phyloP scores from a whole-genome alignment of 2,329 filamentous ascomycete species.

The Hymenoscyphus occultus region DNA sequence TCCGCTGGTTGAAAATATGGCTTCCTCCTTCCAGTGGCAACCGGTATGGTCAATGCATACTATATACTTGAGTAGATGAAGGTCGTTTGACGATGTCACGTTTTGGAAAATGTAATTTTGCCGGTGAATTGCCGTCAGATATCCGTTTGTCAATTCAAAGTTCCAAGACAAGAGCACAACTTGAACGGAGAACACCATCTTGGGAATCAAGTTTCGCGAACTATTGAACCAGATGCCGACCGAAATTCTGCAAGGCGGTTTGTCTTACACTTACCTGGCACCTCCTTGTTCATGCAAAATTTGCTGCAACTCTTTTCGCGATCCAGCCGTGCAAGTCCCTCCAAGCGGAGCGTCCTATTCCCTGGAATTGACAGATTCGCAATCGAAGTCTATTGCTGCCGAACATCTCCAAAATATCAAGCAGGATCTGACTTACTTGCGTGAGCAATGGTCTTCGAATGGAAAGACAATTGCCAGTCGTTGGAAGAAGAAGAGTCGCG shows the following conservation, averaged over 20 bases:
- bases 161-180: no score
- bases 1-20: no score
- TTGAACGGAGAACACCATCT: no score
- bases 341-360: background rate
- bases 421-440: background rate
- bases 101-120: no score
- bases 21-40: no score
- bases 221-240: background rate
- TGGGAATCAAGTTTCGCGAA: no score
- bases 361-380: background rate
- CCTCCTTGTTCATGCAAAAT: slow-evolving; percentile 1
- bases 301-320: background rate
- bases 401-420: background rate
- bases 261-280: background rate
- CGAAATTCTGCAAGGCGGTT: background rate
- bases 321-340: background rate
- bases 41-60: no score
- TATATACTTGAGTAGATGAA: no score
- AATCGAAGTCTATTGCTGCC: background rate
- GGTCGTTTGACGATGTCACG: no score
- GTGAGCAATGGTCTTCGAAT: background rate
- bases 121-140: no score
- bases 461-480: slow-evolving; percentile 4
- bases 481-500: slow-evolving; percentile 4
- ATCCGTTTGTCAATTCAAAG: no score